These are phyloP conservation scores for Beta lomatogona DNA, from an alignment of 179 eudicot genomes.

Conservation along the genomic window DNA sequence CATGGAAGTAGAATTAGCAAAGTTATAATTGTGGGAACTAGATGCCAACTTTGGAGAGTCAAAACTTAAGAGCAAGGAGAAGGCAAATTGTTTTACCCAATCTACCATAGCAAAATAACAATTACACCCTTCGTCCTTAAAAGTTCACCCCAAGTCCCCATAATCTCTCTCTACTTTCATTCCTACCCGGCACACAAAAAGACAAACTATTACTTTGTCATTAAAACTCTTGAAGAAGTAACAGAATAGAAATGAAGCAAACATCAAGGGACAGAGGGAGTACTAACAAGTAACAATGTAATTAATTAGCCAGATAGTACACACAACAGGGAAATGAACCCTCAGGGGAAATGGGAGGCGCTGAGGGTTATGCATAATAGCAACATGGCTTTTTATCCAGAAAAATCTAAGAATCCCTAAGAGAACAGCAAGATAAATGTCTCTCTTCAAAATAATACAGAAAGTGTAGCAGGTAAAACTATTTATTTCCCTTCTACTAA, in stretches of 20 bases:
- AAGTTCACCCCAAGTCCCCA: too few relatives aligned
- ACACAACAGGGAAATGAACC: not conserved
- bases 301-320: not conserved
- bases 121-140: too few relatives aligned
- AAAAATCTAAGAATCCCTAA: not conserved
- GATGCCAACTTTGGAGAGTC: not conserved
- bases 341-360: not conserved
- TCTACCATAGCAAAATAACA: not conserved
- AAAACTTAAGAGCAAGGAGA: not conserved
- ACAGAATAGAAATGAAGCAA: too few relatives aligned
- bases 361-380: not conserved
- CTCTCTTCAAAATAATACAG: not conserved
- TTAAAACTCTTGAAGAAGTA: too few relatives aligned
- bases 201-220: too few relatives aligned
- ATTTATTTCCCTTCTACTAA: not conserved
- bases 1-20: constrained; percentile 13
- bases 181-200: too few relatives aligned
- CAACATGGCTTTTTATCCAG: not conserved
- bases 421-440: not conserved
- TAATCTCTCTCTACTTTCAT: too few relatives aligned
- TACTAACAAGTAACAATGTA: too few relatives aligned
- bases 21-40: not conserved
- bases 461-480: not conserved
- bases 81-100: not conserved
- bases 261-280: too few relatives aligned